These are phyloP conservation scores for Annulohypoxylon nitens DNA, from an alignment of 495 filamentous ascomycete genomes.

Conservation along the genomic window DNA sequence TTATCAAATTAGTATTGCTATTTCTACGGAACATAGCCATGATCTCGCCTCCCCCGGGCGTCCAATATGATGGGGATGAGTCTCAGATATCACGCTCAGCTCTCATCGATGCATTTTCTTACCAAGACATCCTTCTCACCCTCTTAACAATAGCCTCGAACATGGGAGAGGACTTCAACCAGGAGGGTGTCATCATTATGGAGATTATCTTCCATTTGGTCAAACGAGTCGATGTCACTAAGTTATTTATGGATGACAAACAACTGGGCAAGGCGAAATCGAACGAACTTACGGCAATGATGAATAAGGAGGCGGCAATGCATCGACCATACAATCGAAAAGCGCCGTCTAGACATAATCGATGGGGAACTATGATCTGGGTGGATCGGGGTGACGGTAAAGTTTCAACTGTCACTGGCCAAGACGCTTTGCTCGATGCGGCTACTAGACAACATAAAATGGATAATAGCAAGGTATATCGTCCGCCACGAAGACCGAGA, in stretches of 20 bases:
- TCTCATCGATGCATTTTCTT: constrained; percentile 86
- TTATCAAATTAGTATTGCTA: constrained; percentile 91
- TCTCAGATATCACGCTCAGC: constrained; percentile 89
- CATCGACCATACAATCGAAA: constrained; percentile 80
- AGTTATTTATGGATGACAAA: constrained; percentile 85
- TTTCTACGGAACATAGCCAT: constrained; percentile 88
- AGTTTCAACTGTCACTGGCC: constrained; percentile 87
- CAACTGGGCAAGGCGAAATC: constrained; percentile 73
- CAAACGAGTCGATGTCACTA: constrained; percentile 87
- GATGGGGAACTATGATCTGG: constrained; percentile 98
- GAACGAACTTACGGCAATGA: constrained; percentile 78
- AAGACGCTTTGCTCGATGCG: constrained; percentile 81
- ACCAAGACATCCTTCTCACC: constrained; percentile 89
- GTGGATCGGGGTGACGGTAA: constrained; percentile 87
- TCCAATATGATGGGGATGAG: constrained; percentile 76
- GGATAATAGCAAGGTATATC: constrained; percentile 92
- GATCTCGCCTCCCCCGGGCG: constrained; percentile 75
- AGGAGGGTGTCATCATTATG: constrained; percentile 85
- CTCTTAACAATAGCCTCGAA: constrained; percentile 89
- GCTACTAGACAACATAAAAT: constrained; percentile 83
- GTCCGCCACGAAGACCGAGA: constrained; percentile 75
- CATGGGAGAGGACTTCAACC: constrained; percentile 91
- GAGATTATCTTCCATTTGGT: constrained; percentile 92
- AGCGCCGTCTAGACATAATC: constrained; percentile 88
- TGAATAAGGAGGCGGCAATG: constrained; percentile 85